phyloP scores from a whole-genome alignment of 306 rosid genomes.

The Inga laurina region DNA sequence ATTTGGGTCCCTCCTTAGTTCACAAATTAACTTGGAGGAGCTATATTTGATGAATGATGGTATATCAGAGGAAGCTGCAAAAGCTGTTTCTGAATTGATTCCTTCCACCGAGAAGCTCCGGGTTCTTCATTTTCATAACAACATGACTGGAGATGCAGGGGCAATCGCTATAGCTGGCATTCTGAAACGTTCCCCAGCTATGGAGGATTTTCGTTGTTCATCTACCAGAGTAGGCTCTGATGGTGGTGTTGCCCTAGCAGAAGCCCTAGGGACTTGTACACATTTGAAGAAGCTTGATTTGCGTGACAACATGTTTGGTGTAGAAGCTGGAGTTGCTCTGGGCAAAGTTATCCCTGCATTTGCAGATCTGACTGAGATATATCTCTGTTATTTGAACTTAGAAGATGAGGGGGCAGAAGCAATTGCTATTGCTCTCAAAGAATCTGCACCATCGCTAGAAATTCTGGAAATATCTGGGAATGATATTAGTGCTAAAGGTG shows the following conservation, averaged over 20 bases:
- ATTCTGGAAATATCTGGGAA: constrained; percentile 85
- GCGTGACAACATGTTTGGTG: constrained; percentile 94
- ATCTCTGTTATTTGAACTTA: constrained; percentile 79
- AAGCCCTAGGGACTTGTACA: constrained; percentile 72
- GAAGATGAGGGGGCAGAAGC: constrained; percentile 85
- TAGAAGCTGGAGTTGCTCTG: constrained; percentile 75
- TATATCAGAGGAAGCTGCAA: constrained; percentile 93
- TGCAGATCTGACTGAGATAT: constrained; percentile 67
- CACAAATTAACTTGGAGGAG: constrained; percentile 76
- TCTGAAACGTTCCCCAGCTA: constrained; percentile 58
- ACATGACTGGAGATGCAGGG: constrained; percentile 50
- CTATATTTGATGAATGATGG: constrained; percentile 94
- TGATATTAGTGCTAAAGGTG: constrained; percentile 66
- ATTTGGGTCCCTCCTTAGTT: constrained; percentile 66
- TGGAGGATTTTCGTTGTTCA: constrained; percentile 87
- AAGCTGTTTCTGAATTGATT: constrained; percentile 78
- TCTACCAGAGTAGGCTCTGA: constrained; percentile 85
- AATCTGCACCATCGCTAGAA: constrained; percentile 73
- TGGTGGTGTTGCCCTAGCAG: constrained; percentile 78
- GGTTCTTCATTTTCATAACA: constrained; percentile 88
- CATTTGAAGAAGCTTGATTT: constrained; percentile 78
- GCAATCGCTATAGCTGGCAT: constrained; percentile 70
- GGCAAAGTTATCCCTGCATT: constrained; percentile 61
- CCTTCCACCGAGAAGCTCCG: constrained; percentile 81
- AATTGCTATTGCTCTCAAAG: constrained; percentile 64